Evolutionary conservation across 176 grass and related monocot genomes (phyloP).

Genomic region (Lolium rigidum): DNA sequence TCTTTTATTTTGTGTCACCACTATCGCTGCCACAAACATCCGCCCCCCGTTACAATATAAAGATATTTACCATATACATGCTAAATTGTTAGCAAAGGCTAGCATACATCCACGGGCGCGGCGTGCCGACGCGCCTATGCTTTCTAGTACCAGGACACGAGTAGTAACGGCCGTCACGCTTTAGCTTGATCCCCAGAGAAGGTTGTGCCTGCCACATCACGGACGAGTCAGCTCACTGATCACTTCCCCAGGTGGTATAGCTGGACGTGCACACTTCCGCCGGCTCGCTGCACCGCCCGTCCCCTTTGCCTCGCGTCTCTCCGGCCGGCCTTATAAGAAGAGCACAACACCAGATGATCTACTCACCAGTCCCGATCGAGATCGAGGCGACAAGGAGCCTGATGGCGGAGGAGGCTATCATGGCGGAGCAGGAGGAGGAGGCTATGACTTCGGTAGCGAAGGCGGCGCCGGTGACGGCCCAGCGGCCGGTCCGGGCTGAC

Average conservation of each 20-base stretch:
- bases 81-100: too few relatives aligned
- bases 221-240: background rate
- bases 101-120: too few relatives aligned
- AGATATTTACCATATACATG: too few relatives aligned
- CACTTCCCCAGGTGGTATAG: background rate
- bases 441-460: constrained; percentile 7
- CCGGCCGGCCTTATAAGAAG: background rate
- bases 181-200: background rate
- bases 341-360: background rate
- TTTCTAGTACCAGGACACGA: background rate
- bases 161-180: background rate
- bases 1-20: too few relatives aligned
- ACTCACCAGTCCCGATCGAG: background rate
- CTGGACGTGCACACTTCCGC: background rate
- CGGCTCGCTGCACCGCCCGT: background rate
- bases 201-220: background rate
- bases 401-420: background rate
- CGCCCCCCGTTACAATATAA: too few relatives aligned
- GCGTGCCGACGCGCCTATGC: too few relatives aligned
- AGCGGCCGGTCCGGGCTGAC: constrained; percentile 65
- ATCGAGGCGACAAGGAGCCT: background rate
- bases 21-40: too few relatives aligned
- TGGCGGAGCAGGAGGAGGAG: too few relatives aligned
- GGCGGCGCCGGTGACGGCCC: constrained; percentile 72
- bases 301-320: background rate